phyloP scores from a whole-genome alignment of 1,284 basidiomycete genomes.

The Ganoderma lingzhi region DNA sequence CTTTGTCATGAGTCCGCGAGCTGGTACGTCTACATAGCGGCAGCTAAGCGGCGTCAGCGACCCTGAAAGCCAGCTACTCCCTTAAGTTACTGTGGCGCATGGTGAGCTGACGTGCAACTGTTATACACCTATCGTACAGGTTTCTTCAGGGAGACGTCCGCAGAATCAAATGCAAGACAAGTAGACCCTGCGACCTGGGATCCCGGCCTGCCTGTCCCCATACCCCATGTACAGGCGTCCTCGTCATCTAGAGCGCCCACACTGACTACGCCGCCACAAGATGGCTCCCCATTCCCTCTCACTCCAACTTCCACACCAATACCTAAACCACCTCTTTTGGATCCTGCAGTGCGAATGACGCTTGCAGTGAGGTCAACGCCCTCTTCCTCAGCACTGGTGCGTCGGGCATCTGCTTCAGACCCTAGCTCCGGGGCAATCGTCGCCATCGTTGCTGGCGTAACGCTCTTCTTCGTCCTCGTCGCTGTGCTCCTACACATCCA shows the following conservation, averaged over 20 bases:
- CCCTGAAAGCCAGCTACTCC: not conserved
- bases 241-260: not conserved
- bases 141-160: not conserved
- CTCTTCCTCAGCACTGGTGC: not conserved
- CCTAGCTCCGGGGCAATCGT: not conserved
- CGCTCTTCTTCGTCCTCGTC: conserved; percentile 2
- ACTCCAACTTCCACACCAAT: not conserved
- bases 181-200: not conserved
- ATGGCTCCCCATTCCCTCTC: conserved; percentile 3
- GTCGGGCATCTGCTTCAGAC: conserved; percentile 4
- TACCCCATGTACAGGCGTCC: not conserved
- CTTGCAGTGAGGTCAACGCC: not conserved
- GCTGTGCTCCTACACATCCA: not conserved
- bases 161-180: conserved; percentile 1
- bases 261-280: conserved; percentile 4
- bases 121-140: not conserved
- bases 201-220: not conserved
- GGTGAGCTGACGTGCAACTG: not conserved
- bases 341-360: not conserved
- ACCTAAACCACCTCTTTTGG: not conserved
- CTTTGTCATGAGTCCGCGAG: not conserved
- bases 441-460: not conserved
- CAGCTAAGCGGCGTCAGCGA: not conserved
- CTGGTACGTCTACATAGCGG: not conserved
- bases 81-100: not conserved